Conservation (phyloP, 2,329 filamentous ascomycete genomes). For the Bipolaris gigantea region DNA sequence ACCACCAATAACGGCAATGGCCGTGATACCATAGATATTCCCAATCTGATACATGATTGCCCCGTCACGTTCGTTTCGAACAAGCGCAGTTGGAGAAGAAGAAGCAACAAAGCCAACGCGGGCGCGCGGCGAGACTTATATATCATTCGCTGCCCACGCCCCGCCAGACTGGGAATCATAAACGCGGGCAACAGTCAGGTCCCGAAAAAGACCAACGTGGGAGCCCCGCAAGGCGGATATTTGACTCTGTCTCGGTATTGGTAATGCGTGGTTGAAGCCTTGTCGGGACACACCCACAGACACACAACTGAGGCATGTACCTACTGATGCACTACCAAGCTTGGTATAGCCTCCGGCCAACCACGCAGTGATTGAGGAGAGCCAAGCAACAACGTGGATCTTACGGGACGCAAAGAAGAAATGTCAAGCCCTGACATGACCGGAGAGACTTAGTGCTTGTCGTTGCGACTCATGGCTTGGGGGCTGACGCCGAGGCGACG, state of each 20-base stretch:
- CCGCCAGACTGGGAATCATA: not conserved
- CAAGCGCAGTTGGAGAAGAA: not conserved
- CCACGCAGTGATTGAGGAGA: conserved; percentile 15
- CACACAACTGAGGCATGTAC: not conserved
- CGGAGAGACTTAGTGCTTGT: conserved; percentile 21
- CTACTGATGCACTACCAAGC: conserved; percentile 20
- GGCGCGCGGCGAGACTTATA: conserved; percentile 19
- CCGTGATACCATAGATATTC: conserved; percentile 62
- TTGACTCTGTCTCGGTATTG: conserved; percentile 16
- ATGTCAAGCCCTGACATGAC: conserved; percentile 24
- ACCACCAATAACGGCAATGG: conserved; percentile 64
- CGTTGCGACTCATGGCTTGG: conserved; percentile 15
- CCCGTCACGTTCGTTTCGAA: not conserved
- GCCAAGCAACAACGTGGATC: conserved; percentile 5
- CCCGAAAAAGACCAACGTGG: conserved; percentile 13
- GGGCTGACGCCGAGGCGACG: conserved; percentile 9
- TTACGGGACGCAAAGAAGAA: conserved; percentile 7
- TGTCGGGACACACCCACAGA: conserved; percentile 4
- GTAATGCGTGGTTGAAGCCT: not conserved
- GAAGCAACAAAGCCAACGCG: not conserved
- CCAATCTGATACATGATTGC: conserved; percentile 49
- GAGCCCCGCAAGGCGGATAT: conserved; percentile 21
- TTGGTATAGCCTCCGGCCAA: conserved; percentile 24
- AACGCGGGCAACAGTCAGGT: conserved; percentile 6
- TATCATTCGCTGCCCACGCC: conserved; percentile 1